Base-by-base conservation (phyloP, 768 basidiomycete species). In the Lactarius psammicola region DNA sequence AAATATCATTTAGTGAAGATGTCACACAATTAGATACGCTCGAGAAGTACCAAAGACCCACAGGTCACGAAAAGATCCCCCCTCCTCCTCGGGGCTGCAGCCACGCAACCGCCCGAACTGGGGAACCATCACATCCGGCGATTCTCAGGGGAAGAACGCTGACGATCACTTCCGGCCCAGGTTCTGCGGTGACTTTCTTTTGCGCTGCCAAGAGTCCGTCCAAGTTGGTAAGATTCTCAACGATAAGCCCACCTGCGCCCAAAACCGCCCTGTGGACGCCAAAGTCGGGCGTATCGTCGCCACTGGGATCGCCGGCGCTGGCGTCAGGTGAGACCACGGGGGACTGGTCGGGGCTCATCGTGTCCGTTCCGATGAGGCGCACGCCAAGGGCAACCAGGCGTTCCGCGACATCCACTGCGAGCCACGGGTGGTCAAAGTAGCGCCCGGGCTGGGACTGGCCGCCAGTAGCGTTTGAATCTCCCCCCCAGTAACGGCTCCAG, bases 361-460 rank as follows among this genome's bases (percentile, higher is more conserved):
- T 68, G 64, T 75, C 74, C 15, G 68, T 63, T 53, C 69, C 74
- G n/a, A 75, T 38, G 5, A 73, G 60, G 34, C 67, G 64, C 38
- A 73, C 67, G 26, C 74, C 74, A 33, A 68, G 59, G 26, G 56
- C 68, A 17, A 74, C 42, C 40, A 75, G 63, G 10, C 62, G 67
- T 51, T 68, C 63, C 18, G 74, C 74, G 3, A 71, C 74, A 28
- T 69, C 69, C 49, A 54, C n/a, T 31, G 70, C 65, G 62, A 75
- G 51, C 68, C 63, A 75, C 11, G 74, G 74, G 56, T 75, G 74
- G 44, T 74, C 74, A 33, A 71, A 65, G 53, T 74, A 75, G 56
- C 53, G 36, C 38, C 30, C 46, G 51, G n/a, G n/a, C n/a, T n/a
- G n/a, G n/a, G n/a, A n/a, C n/a, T n/a, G n/a, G n/a, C n/a, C n/a